Base-by-base conservation (phyloP, 1,139 yeast species). In the Taphrina communis region DNA sequence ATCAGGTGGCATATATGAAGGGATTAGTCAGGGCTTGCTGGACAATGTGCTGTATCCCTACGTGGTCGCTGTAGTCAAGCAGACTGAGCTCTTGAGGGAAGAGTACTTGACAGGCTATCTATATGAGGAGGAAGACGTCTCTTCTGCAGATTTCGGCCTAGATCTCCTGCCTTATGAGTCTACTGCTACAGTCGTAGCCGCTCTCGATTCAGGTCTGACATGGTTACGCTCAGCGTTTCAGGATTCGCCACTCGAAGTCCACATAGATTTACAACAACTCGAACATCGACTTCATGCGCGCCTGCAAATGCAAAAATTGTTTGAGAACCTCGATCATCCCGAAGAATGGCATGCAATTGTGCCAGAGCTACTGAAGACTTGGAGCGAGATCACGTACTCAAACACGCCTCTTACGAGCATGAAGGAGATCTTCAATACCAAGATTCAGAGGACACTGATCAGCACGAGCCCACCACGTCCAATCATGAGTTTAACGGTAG, bases 381-480 rank as follows among this genome's bases (percentile, higher is more conserved):
- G 39, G 7, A 42, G 38, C n/a, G 6, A 25, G 8, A 51, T 60
- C 14, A 21, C 12, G 41, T 14, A 36, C 38, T 17, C 48, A 14
- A 51, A 59, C n/a, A 19, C 46, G 11, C 38, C 11, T 8, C 48
- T 44, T 17, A 25, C 12, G 14, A 38, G 21, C 17, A 50, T 65
- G 19, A 58, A 57, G 21, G 65, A 50, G 17, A 50, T 55, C 6
- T 60, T 56, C 65, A 58, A 55, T 39, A 57, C 68, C 21, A 36
- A 46, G 31, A 38, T 68, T 11, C 70, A 68, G 51, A 59, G 69
- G 3, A 57, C 55, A 51, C 59, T 68, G 21, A 60, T 57, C 39
- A 68, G 69, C 42, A 57, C 65, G 5, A 68, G 61, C 46, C 70
- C 70, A 11, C 70, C 70, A 39, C 53, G 70, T 12, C 70, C 68